A percentile compares a stretch with the other conserved stretches of the same genome.
These are phyloP conservation scores for Ganoderma meredithae DNA, from an alignment of 1,284 basidiomycete genomes.

Conservation along the genomic window DNA sequence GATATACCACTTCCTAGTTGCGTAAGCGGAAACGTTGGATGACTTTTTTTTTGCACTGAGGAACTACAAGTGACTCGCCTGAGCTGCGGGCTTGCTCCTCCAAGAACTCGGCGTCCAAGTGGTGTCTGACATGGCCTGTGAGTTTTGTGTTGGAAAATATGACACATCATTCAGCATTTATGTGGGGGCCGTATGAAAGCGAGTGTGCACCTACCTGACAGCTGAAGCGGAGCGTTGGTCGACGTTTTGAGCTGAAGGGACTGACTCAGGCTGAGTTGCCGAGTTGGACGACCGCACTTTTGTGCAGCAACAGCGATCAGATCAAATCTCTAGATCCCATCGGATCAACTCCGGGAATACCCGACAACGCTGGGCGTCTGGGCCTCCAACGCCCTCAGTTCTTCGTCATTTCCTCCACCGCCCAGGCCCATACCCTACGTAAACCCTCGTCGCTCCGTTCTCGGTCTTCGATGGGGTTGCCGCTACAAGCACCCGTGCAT, in stretches of 20 bases:
- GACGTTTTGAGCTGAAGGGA: constrained; percentile 2
- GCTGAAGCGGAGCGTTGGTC: neutral
- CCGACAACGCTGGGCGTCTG: neutral
- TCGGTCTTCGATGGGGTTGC: neutral
- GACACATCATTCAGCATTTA: neutral
- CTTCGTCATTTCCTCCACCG: no score
- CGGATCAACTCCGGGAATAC: neutral
- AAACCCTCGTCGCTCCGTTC: neutral
- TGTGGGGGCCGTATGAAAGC: no score
- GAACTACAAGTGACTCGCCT: constrained; percentile 41
- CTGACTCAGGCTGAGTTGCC: neutral
- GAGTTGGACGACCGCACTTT: neutral
- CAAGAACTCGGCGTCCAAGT: constrained; percentile 61
- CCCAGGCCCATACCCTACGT: no score
- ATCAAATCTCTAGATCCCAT: constrained; percentile 9
- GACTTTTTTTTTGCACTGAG: neutral
- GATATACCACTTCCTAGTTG: constrained; percentile 59
- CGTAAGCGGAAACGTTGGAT: neutral
- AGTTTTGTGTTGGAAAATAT: neutral
- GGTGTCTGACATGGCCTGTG: constrained; percentile 14
- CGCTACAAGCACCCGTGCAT: neutral
- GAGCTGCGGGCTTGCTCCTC: constrained; percentile 74
- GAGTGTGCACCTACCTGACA: neutral
- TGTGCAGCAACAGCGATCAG: constrained; percentile 1
- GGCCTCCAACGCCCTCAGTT: no score